Base-by-base conservation (phyloP, 352 stramenopile genomes). In the Globisporangium nagaii region DNA sequence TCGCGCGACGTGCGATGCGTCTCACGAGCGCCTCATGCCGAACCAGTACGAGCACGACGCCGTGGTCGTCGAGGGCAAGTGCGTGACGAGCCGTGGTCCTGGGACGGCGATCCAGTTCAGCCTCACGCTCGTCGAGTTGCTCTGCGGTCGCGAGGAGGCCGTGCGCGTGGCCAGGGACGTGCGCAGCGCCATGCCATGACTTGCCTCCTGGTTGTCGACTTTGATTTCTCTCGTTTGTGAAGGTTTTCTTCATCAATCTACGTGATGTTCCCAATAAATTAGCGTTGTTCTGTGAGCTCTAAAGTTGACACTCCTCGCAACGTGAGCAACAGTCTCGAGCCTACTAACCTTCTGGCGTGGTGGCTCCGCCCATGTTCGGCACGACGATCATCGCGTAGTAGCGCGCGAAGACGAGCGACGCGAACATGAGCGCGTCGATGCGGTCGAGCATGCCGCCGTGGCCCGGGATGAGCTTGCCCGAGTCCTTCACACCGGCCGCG, bases 391-490 rank as follows among this genome's bases (percentile, higher is more conserved):
- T 69, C 17, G 71, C 68, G 41, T 84, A 86, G 65, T 88, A 88
- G 4, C 74, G 55, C 10, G 72, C 65, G 30, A 90, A 90, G 22
- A 90, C 75, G 6, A 88, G 56, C 27, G 69, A 75, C 1, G 79
- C 71, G 56, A 98, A 98, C 56, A 98, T 94, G 51, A 98, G 94
- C 41, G 90, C 96, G 59, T 99, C 95, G 20, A 98, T 91, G 39
- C 95, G 85, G 62, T 99, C 96, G 37, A 99, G 78, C 42, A 98
- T 86, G 30, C 96, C 96, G 31, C 96, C 96, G 63, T 98, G 95
- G 56, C 97, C 96, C 15, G 96, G 96, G 63, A 99, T 96, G 24
- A 99, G 69, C 58, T 91, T 88, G 4, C 95, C 96, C 52, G 95
- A 98, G 66, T 98, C 92, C 70, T 98, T 99, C 35, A 98, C 71